Base-by-base conservation (phyloP, 345 rosid species). In the Linum lewisii region DNA sequence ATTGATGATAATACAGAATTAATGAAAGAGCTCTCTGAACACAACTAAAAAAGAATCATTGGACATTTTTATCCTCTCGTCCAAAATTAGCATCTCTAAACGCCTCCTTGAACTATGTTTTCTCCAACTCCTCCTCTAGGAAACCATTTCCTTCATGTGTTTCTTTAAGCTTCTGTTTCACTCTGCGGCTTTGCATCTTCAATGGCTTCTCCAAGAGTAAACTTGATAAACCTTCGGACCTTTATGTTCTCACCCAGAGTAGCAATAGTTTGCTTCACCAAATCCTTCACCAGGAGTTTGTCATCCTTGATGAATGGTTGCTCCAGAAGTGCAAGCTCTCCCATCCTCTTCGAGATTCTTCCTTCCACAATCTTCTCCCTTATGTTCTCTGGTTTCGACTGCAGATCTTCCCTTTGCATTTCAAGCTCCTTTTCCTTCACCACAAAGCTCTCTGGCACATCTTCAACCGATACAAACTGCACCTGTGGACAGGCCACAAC, bases 331-430 rank as follows among this genome's bases (percentile, higher is more conserved):
- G 81, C 91, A 61, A 81, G 73, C 73, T 86, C 95, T 54, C 87
- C 90, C 7, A 92, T 87, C 75, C 95, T 86, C 78, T 86, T 92
- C 9, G 88, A 71, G 70, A 88, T 66, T 65, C 96, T 81, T 6
- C 98, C 99, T 57, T 89, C 95, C 0, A 93, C 91, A 0, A 93
- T 85, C 70, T 67, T 84, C 82, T 89, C 95, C 73, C 79, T 77
- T 59, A 88, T 86, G 80, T 86, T 83, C 78, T 83, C 97, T 2
- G 97, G 99, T 73, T 93, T 93, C 2, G 85, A 85, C 65, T 68
- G 59, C 23, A 93, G 81, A 66, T 93, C 99, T 62, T 93, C 99
- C 66, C 91, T 75, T 78, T 89, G 99, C 94, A 85, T 85, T 79
- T 86, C 99, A 0, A 93, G 71, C 73, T 83, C 97, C 63, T 77